Percentiles rank a stretch among this genome's conserved stretches.
Evolutionary conservation across 305 asterid species (phyloP).

Genomic region (Solanum chacoense): DNA sequence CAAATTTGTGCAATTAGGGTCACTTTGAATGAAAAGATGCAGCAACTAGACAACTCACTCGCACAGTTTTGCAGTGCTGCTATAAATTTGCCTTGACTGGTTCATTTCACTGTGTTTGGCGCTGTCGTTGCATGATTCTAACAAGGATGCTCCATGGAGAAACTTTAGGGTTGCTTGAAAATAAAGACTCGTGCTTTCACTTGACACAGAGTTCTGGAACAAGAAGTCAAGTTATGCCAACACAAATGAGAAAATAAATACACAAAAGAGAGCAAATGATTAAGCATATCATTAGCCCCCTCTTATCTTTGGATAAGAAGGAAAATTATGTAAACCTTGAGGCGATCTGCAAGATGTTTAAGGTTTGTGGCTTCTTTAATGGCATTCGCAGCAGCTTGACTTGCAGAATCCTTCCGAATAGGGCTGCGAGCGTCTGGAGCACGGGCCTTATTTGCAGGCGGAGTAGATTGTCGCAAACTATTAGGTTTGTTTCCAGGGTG

Average conservation of each 20-base stretch:
- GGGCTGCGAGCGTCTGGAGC: slow-evolving; percentile 78
- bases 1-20: not conserved
- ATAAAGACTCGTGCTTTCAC: slow-evolving; percentile 64
- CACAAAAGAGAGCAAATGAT: not conserved
- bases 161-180: slow-evolving; percentile 95
- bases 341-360: slow-evolving; percentile 93
- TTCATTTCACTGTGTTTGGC: slow-evolving; percentile 58
- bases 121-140: slow-evolving; percentile 70
- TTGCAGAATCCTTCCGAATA: slow-evolving; percentile 68
- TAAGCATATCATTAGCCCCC: not conserved
- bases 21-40: not conserved
- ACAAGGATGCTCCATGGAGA: slow-evolving; percentile 88
- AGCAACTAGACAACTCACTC: slow-evolving; percentile 48
- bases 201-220: slow-evolving; percentile 69
- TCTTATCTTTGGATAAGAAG: not conserved
- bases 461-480: slow-evolving; percentile 21
- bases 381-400: slow-evolving; percentile 73
- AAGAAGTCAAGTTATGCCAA: slow-evolving; percentile 13
- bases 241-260: slow-evolving; percentile 5
- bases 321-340: slow-evolving; percentile 25
- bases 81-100: slow-evolving; percentile 67
- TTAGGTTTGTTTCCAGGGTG: slow-evolving; percentile 15
- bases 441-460: slow-evolving; percentile 39
- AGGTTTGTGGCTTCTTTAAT: slow-evolving; percentile 91
- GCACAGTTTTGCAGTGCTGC: slow-evolving; percentile 98